Conservation (phyloP, 306 rosid species). For the Sindora glabra region DNA sequence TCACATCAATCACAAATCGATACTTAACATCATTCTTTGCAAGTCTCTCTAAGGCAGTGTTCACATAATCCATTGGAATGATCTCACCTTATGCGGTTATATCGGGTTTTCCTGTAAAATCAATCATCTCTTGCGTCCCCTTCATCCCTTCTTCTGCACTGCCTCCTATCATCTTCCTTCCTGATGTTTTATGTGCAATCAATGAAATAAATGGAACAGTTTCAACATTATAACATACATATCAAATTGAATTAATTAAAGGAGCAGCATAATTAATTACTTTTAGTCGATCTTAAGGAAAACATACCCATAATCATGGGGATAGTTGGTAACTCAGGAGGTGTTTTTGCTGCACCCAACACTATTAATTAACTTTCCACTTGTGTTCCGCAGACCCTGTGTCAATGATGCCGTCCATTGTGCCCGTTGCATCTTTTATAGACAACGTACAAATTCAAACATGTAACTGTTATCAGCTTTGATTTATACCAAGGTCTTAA, state of each 20-base stretch:
- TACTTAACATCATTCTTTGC: constrained; percentile 9
- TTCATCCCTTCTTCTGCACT: constrained; percentile 8
- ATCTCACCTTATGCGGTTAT: constrained; percentile 10
- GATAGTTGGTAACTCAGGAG: constrained; percentile 9
- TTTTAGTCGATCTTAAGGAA: neutral
- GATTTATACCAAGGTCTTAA: no score
- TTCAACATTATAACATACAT: neutral
- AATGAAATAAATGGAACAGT: neutral
- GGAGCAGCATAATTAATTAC: no score
- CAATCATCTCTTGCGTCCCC: constrained; percentile 16
- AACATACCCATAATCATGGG: neutral
- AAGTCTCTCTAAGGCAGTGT: constrained; percentile 11
- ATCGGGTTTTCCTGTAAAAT: constrained; percentile 9
- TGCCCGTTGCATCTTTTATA: neutral
- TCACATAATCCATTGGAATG: constrained; percentile 16
- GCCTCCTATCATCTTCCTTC: constrained; percentile 11
- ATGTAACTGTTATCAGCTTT: no score
- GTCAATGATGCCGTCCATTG: constrained; percentile 25
- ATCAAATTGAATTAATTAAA: no score
- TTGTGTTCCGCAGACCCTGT: neutral
- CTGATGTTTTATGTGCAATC: neutral
- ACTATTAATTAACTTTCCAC: constrained; percentile 15
- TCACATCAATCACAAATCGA: constrained; percentile 27
- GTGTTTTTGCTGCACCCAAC: constrained; percentile 5
- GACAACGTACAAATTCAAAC: no score